These are phyloP conservation scores for Chaetomiaceae sp. DNA, from an alignment of 2,329 filamentous ascomycete genomes.

Conservation along the genomic window DNA sequence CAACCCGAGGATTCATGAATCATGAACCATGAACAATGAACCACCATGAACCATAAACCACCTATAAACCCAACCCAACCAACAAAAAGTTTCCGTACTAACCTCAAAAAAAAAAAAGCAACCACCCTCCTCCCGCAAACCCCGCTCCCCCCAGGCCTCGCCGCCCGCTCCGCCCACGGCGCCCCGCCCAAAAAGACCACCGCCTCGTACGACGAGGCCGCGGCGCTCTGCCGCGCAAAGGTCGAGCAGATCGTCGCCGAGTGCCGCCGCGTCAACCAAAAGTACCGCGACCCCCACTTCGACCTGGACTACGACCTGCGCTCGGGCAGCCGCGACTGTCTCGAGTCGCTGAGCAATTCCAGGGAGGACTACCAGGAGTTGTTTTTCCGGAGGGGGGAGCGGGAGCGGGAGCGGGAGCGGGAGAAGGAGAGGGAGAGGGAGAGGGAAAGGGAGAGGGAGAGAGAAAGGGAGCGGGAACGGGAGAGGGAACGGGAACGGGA, in stretches of 20 bases:
- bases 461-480: not conserved
- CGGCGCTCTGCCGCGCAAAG: conserved; percentile 61
- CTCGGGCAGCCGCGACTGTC: conserved; percentile 47
- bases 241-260: conserved; percentile 58
- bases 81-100: no score
- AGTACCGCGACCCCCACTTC: conserved; percentile 83
- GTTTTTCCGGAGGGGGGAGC: no score
- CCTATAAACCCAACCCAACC: no score
- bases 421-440: not conserved
- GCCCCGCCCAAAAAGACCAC: conserved; percentile 43
- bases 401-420: not conserved
- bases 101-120: not conserved
- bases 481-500: no score
- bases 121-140: conserved; percentile 60
- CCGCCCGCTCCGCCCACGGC: conserved; percentile 24
- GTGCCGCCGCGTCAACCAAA: conserved; percentile 74
- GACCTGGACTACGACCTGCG: conserved; percentile 77
- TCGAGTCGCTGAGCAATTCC: conserved; percentile 38
- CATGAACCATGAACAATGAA: no score
- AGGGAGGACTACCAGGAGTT: no score
- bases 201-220: conserved; percentile 67
- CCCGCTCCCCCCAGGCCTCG: conserved; percentile 57
- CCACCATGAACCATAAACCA: no score
- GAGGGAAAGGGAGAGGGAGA: not conserved
- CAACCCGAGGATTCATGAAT: no score